Percentiles rank a stretch among this genome's conserved stretches.
Evolutionary conservation across 73 alveolate species (phyloP).

Genomic region (Paramecium bursaria): DNA sequence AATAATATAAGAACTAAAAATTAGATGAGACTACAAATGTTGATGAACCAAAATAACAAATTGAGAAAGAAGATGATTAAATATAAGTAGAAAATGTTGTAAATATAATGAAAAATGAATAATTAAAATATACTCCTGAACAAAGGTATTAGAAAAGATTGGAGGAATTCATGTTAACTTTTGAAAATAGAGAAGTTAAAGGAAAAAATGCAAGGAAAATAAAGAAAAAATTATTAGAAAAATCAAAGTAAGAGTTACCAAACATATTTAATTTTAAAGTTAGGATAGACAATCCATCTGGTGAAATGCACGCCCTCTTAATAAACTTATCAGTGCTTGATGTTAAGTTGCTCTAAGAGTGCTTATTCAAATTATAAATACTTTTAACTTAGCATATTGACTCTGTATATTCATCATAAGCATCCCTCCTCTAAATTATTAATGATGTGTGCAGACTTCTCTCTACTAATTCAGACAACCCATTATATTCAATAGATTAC

Average conservation of each 20-base stretch:
- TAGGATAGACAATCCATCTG: slow-evolving; percentile 22
- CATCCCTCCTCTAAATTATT: neutral
- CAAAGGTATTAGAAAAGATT: slow-evolving; percentile 20
- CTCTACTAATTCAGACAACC: slow-evolving; percentile 22
- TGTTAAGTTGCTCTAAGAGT: neutral
- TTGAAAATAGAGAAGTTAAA: slow-evolving; percentile 30
- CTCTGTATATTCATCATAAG: slow-evolving; percentile 22
- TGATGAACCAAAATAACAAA: neutral
- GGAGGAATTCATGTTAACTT: slow-evolving; percentile 37
- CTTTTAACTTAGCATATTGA: neutral
- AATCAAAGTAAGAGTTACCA: too few species aligned
- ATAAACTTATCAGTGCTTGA: neutral
- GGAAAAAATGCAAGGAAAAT: slow-evolving; percentile 44
- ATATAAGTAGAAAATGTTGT: neutral
- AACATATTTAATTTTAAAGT: slow-evolving; percentile 7
- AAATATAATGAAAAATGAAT: neutral
- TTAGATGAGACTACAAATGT: neutral
- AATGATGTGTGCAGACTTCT: slow-evolving; percentile 29
- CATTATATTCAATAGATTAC: slow-evolving; percentile 38
- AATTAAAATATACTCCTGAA: slow-evolving; percentile 35
- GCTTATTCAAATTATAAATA: neutral
- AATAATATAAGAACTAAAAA: neutral
- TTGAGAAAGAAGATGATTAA: neutral
- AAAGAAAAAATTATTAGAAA: neutral
- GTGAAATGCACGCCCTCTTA: slow-evolving; percentile 15